A percentile compares a stretch with the other conserved stretches of the same genome.
phyloP scores from a whole-genome alignment of 2,329 filamentous ascomycete genomes.

The Aspergillus sp. region DNA sequence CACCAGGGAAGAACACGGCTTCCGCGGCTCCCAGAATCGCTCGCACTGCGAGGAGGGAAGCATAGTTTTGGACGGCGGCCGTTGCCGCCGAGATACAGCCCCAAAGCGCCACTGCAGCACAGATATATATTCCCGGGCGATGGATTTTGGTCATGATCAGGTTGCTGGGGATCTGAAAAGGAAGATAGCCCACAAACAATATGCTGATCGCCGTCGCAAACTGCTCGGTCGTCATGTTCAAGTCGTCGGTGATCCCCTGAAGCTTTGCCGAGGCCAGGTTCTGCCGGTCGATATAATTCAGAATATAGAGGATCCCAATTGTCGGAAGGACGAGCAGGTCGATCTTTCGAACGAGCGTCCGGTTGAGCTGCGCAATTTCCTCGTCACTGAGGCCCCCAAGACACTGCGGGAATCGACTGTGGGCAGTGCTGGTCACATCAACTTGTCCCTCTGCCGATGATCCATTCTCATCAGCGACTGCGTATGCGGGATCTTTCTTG shows the following conservation, averaged over 20 bases:
- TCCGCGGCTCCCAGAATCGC: too few relatives aligned
- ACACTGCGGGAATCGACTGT: conserved; percentile 24
- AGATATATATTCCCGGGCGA: too few relatives aligned
- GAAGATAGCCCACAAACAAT: too few relatives aligned
- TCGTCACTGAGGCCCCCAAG: conserved; percentile 22
- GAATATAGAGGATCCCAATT: conserved; percentile 39
- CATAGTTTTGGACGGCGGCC: too few relatives aligned
- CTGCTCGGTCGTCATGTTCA: too few relatives aligned
- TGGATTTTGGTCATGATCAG: too few relatives aligned
- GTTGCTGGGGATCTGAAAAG: too few relatives aligned
- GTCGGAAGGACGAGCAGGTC: conserved; percentile 30
- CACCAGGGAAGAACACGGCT: too few relatives aligned
- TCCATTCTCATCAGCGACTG: conserved; percentile 14
- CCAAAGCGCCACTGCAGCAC: too few relatives aligned
- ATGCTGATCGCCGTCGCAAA: too few relatives aligned
- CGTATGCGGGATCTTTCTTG: conserved; percentile 16
- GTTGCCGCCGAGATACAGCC: too few relatives aligned
- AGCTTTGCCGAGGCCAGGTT: conserved; percentile 41
- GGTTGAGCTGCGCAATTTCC: conserved; percentile 23
- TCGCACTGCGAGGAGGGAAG: too few relatives aligned
- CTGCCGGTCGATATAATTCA: conserved; percentile 43
- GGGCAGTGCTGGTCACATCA: conserved; percentile 4
- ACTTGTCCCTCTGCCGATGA: conserved; percentile 26
- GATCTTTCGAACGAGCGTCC: conserved; percentile 28
- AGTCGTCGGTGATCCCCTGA: conserved; percentile 43